Base-by-base conservation (phyloP, 2,329 filamentous ascomycete genomes). In the Paraconiothyrium sp. region DNA sequence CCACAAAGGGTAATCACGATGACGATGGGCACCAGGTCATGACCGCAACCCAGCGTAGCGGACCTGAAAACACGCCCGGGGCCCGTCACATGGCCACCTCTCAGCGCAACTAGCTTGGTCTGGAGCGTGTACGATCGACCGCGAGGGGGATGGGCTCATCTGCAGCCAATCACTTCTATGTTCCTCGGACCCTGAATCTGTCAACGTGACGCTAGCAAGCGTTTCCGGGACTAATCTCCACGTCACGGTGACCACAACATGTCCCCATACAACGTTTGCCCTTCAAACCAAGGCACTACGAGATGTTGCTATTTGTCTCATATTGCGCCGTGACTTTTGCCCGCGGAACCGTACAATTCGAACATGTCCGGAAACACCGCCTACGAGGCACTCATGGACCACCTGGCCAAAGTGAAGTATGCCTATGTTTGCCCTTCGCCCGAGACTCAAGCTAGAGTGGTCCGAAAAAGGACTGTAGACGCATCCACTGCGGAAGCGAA, bases 401-500 rank as follows among this genome's bases (percentile, higher is more conserved):
- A 70, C 47, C 48, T 71, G 54, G 64, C 64, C 24, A 46, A 63
- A 24, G 43, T 27, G 9, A 61, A 59, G 0, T 71, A 71, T 34
- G 44, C 46, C 35, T 71, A 70, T 44, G 50, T 70, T 4, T 71
- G 69, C 24, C 69, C 67, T 4, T 70, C 69, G 11, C 67, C 69
- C 55, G 69, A 71, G 37, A 67, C 67, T 1, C 63, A 69, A 50
- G 64, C 63, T 0, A 64, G 69, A 49, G 66, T 70, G 13, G 62
- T 70, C 8, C 50, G 61, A 14, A 70, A 67, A 41, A 57, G 69
- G 46, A 60, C 32, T 11, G 62, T 65, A 1, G 39, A 63, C 52
- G 34, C 59, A 16, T 65, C 64, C 1, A 67, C 61, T 30, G 57
- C 59, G 58, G 56, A 68, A 47, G 67, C 69, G 20, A 61, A 63